A percentile compares a stretch with the other conserved stretches of the same genome.
Conservation (phyloP, 2,329 filamentous ascomycete species). For the Fusarium chaquense region DNA sequence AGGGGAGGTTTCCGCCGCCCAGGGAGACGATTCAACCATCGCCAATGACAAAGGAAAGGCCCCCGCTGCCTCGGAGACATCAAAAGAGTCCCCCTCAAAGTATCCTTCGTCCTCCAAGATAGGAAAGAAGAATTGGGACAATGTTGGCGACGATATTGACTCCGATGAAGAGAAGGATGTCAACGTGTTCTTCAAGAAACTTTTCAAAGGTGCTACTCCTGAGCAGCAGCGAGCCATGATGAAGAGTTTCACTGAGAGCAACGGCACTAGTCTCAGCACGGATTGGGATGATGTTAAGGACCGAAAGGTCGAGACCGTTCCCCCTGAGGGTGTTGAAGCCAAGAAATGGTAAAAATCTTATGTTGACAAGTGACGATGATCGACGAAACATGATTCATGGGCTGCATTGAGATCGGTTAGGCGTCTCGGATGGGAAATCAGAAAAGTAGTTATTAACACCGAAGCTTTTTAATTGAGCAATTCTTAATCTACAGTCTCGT, state of each 20-base stretch:
- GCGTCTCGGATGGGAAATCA: constrained; percentile 34
- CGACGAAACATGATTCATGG: constrained; percentile 16
- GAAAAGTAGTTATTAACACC: constrained; percentile 20
- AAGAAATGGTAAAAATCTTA: constrained; percentile 69
- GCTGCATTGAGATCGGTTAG: constrained; percentile 10
- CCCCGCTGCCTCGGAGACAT: neutral
- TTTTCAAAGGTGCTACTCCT: constrained; percentile 80
- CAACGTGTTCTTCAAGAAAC: constrained; percentile 88
- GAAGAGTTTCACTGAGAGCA: constrained; percentile 96
- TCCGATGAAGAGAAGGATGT: constrained; percentile 73
- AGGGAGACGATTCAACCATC: constrained; percentile 7
- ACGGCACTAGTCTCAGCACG: constrained; percentile 91
- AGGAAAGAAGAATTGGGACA: constrained; percentile 95
- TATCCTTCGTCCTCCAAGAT: constrained; percentile 90
- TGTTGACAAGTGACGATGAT: neutral
- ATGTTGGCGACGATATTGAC: constrained; percentile 68
- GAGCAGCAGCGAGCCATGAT: constrained; percentile 95
- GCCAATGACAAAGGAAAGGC: constrained; percentile 26
- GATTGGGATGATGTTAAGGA: constrained; percentile 87
- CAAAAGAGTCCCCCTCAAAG: constrained; percentile 57
- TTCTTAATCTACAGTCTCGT: constrained; percentile 9
- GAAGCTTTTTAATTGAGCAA: constrained; percentile 8
- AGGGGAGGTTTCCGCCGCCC: neutral
- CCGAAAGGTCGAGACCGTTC: constrained; percentile 76
- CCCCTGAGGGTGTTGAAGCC: constrained; percentile 81